Conservation (phyloP, 768 basidiomycete species). For the Tephrocybe sp. region DNA sequence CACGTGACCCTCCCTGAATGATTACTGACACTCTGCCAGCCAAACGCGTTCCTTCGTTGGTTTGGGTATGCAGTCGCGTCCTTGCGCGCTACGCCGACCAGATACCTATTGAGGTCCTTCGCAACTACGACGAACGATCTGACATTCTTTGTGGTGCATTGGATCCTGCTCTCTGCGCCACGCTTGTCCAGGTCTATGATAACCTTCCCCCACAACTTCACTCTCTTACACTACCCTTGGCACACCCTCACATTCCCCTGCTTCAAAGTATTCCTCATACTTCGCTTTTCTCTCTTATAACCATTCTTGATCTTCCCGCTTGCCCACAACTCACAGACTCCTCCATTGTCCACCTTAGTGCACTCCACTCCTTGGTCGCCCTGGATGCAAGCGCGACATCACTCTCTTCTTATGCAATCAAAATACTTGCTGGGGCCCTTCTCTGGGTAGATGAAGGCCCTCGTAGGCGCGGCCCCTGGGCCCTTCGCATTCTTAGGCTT, state of each 20-base stretch:
- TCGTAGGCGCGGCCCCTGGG: conserved; percentile 45
- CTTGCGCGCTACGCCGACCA: conserved; percentile 46
- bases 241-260: conserved; percentile 49
- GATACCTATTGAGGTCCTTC: conserved; percentile 29
- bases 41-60: conserved; percentile 46
- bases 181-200: conserved; percentile 58
- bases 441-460: conserved; percentile 28
- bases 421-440: conserved; percentile 48
- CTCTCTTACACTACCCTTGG: conserved; percentile 46
- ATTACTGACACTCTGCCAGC: conserved; percentile 2
- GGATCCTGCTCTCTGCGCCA: conserved; percentile 63
- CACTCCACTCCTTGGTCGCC: conserved; percentile 53
- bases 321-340: conserved; percentile 59
- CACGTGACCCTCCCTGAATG: conserved; percentile 13
- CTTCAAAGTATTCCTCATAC: conserved; percentile 58
- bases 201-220: conserved; percentile 43
- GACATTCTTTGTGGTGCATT: conserved; percentile 35
- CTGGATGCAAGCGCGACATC: conserved; percentile 60
- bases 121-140: conserved; percentile 18
- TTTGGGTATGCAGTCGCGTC: conserved; percentile 45
- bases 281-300: conserved; percentile 58
- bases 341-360: conserved; percentile 45
- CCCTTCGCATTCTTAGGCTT: conserved; percentile 56
- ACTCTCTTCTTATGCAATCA: conserved; percentile 52
- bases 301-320: conserved; percentile 56